phyloP scores from a whole-genome alignment of 2,329 filamentous ascomycete genomes.

The Aspergillus oerlinghausenensis region DNA sequence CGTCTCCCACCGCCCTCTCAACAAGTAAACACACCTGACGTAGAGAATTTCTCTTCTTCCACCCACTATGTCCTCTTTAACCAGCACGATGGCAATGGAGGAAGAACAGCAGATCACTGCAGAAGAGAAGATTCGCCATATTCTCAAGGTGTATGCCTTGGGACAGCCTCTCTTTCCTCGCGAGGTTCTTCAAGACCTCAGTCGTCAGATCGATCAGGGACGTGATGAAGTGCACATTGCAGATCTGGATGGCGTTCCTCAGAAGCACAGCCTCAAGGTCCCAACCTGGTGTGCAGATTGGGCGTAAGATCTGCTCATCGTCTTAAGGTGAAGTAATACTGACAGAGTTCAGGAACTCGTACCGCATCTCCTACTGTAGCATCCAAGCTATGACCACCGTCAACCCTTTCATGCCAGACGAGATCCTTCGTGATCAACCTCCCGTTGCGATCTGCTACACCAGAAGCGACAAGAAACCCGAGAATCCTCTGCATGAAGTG shows the following conservation, averaged over 20 bases:
- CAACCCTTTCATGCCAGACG: slow-evolving; percentile 11
- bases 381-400: slow-evolving; percentile 15
- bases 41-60: not conserved
- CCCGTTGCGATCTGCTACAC: slow-evolving; percentile 18
- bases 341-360: slow-evolving; percentile 9
- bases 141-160: slow-evolving; percentile 14
- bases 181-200: slow-evolving; percentile 13
- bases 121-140: slow-evolving; percentile 12
- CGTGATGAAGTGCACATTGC: slow-evolving; percentile 14
- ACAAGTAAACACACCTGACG: not conserved
- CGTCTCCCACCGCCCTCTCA: not conserved
- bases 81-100: slow-evolving; percentile 2
- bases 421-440: slow-evolving; percentile 6
- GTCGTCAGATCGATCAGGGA: slow-evolving; percentile 12
- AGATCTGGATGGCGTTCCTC: slow-evolving; percentile 12
- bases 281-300: slow-evolving; percentile 13
- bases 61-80: not conserved
- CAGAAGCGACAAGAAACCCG: not conserved
- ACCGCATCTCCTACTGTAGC: slow-evolving; percentile 17
- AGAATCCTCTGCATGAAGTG: slow-evolving; percentile 5
- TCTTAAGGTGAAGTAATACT: not conserved
- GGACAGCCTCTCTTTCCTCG: slow-evolving; percentile 21
- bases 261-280: slow-evolving; percentile 14
- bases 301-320: slow-evolving; percentile 7
- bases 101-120: slow-evolving; percentile 6